A percentile compares a stretch with the other conserved stretches of the same genome.
phyloP scores from a whole-genome alignment of 345 rosid species.

The Salix dunnii region DNA sequence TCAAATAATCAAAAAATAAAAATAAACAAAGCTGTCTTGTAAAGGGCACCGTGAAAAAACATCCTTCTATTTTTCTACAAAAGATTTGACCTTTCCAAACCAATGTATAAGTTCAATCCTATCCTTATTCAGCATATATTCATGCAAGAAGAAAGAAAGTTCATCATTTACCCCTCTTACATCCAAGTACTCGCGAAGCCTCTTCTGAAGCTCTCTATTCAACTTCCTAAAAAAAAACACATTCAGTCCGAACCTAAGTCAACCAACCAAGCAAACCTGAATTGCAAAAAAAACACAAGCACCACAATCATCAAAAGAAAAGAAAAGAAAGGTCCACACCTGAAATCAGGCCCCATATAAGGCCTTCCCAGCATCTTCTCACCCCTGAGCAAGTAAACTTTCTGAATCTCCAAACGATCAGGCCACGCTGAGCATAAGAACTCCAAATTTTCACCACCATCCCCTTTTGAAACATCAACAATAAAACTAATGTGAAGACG shows the following conservation, averaged over 20 bases:
- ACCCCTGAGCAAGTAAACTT: constrained; percentile 40
- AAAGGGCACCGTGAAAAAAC: neutral
- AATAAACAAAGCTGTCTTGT: neutral
- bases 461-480: constrained; percentile 45
- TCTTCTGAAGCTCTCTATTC: constrained; percentile 45
- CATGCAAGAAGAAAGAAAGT: constrained; percentile 64
- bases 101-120: constrained; percentile 63
- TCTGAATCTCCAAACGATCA: constrained; percentile 52
- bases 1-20: neutral
- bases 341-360: constrained; percentile 61
- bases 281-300: neutral
- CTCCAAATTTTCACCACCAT: constrained; percentile 38
- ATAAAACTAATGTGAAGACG: constrained; percentile 58
- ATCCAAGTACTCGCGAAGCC: constrained; percentile 41
- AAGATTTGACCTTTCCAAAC: constrained; percentile 49
- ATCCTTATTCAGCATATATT: constrained; percentile 70
- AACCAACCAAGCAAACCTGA: neutral
- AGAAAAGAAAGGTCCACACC: constrained; percentile 26
- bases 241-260: constrained; percentile 8
- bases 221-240: constrained; percentile 36
- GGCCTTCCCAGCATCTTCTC: constrained; percentile 35
- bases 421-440: constrained; percentile 74
- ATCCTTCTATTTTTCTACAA: constrained; percentile 35
- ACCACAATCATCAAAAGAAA: neutral
- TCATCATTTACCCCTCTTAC: constrained; percentile 58